Evolutionary conservation across 805 yeast species (phyloP).

Genomic region (Starmerella powellii): DNA sequence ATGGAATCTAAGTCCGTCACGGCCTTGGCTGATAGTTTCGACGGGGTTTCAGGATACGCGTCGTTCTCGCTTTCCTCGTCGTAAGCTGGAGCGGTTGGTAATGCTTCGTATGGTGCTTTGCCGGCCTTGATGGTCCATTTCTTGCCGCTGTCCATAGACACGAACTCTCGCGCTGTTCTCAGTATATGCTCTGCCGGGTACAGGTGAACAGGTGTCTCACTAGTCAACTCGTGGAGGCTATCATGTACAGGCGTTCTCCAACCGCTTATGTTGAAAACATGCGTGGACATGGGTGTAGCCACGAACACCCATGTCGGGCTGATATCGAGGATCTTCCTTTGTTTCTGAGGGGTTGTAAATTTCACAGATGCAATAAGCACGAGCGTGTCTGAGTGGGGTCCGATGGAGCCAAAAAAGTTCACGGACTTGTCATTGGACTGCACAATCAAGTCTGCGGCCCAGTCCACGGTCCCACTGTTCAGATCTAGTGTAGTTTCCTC

Average conservation of each 20-base stretch:
- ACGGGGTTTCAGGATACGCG: background rate
- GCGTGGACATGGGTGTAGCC: background rate
- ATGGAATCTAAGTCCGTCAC: background rate
- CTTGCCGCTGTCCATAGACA: background rate
- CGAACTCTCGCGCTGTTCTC: background rate
- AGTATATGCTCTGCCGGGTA: background rate
- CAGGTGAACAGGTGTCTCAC: background rate
- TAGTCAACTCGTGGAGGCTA: too few species aligned
- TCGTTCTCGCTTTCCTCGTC: background rate
- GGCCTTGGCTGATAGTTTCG: background rate
- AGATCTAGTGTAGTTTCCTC: slow-evolving; percentile 35
- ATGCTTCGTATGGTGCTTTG: too few species aligned
- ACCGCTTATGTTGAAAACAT: slow-evolving; percentile 6
- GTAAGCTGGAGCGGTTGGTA: background rate
- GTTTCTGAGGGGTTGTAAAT: slow-evolving; percentile 2
- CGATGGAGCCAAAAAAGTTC: slow-evolving; percentile 9
- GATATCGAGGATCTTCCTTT: background rate
- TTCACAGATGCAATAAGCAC: slow-evolving; percentile 11
- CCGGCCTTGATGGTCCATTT: background rate
- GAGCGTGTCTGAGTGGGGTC: slow-evolving; percentile 4
- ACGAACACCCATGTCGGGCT: slow-evolving; percentile 1
- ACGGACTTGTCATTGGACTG: slow-evolving; percentile 9
- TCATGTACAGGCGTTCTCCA: slow-evolving; percentile 1
- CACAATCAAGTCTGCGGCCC: slow-evolving; percentile 15
- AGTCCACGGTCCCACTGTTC: slow-evolving; percentile 5